Percentiles rank a stretch among this genome's conserved stretches.
Conservation (phyloP, 1,284 basidiomycete species). For the Pyrrhoderma lamaoense region DNA sequence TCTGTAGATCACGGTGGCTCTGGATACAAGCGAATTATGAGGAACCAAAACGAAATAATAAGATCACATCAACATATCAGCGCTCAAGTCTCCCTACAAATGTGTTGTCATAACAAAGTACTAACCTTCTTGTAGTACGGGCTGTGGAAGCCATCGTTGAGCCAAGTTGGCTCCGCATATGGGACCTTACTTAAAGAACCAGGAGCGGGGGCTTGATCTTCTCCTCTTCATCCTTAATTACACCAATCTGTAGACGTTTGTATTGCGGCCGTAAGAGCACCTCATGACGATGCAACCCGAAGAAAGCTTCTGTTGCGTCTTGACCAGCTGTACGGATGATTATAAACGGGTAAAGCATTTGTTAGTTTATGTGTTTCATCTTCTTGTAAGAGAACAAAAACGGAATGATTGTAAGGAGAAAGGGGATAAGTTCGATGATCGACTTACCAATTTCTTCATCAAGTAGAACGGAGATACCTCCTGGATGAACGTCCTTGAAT, state of each 20-base stretch:
- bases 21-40: too few species aligned
- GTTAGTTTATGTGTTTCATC: not conserved
- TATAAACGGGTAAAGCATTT: not conserved
- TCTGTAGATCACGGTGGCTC: slow-evolving; percentile 40
- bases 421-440: slow-evolving; percentile 9
- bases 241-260: slow-evolving; percentile 60
- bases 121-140: slow-evolving; percentile 69
- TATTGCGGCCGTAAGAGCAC: slow-evolving; percentile 73
- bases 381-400: too few species aligned
- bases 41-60: too few species aligned
- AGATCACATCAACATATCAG: too few species aligned
- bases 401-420: too few species aligned
- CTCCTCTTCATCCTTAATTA: slow-evolving; percentile 57
- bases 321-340: slow-evolving; percentile 48
- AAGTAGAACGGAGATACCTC: slow-evolving; percentile 67
- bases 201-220: slow-evolving; percentile 44
- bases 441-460: slow-evolving; percentile 68
- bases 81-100: too few species aligned
- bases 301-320: slow-evolving; percentile 84
- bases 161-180: slow-evolving; percentile 80
- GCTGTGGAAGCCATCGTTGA: slow-evolving; percentile 55
- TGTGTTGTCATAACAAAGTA: too few species aligned
- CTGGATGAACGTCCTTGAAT: slow-evolving; percentile 77
- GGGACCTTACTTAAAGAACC: slow-evolving; percentile 69
- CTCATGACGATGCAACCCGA: slow-evolving; percentile 74